Conservation (phyloP, 192 early-diverging fungal genomes). For the Rhizoclosmatium sp. region DNA sequence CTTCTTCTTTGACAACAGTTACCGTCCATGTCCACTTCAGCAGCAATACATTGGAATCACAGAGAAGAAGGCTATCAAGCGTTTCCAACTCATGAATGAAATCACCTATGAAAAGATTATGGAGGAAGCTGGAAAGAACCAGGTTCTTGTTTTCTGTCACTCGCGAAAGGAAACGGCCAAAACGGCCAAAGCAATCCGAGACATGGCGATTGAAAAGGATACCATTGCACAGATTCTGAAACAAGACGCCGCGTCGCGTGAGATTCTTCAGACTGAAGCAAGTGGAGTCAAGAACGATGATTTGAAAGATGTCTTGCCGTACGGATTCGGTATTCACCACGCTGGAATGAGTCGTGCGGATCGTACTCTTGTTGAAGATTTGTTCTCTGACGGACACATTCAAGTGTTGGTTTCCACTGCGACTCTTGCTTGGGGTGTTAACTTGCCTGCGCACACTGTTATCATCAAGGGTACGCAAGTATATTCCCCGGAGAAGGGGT, state of each 20-base stretch:
- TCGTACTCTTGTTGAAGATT: conserved; percentile 90
- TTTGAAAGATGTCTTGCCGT: conserved; percentile 89
- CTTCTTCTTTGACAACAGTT: conserved; percentile 93
- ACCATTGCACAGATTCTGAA: conserved; percentile 82
- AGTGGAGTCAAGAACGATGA: conserved; percentile 82
- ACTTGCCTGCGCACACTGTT: conserved; percentile 96
- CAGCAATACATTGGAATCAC: conserved; percentile 97
- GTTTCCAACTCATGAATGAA: conserved; percentile 96
- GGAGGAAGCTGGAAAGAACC: conserved; percentile 80
- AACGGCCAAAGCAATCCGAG: conserved; percentile 89
- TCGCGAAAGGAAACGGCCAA: conserved; percentile 97
- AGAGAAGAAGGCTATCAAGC: conserved; percentile 94
- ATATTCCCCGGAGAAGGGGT: conserved; percentile 93
- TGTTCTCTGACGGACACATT: conserved; percentile 91
- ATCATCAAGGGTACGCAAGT: conserved; percentile 99
- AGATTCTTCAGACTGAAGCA: conserved; percentile 84
- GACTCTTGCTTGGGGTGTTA: conserved; percentile 99
- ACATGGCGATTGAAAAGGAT: conserved; percentile 92
- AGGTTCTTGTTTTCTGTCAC: conserved; percentile 96
- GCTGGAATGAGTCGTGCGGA: conserved; percentile 94
- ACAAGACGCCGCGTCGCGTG: conserved; percentile 83
- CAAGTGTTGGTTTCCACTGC: conserved; percentile 96
- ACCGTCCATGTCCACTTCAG: conserved; percentile 93
- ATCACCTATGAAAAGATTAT: conserved; percentile 95
- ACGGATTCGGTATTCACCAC: conserved; percentile 96